Percentiles rank a stretch among this genome's conserved stretches.
phyloP scores from a whole-genome alignment of 768 basidiomycete genomes.

The Collybia mongolica region DNA sequence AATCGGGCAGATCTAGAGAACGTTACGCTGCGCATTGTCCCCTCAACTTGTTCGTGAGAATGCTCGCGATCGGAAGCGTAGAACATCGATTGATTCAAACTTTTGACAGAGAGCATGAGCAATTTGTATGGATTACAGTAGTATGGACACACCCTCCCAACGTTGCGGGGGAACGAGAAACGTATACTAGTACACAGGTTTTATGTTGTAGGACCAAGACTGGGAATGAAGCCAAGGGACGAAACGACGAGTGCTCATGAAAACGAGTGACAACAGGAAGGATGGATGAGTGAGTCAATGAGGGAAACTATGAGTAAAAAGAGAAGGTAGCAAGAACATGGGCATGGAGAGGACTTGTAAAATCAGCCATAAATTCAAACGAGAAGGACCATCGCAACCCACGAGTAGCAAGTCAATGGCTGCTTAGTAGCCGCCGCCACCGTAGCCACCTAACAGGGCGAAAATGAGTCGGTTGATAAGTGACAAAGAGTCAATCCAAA shows the following conservation, averaged over 20 bases:
- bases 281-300: slow-evolving; percentile 32
- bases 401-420: neutral
- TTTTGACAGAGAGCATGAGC: slow-evolving; percentile 2
- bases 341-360: neutral
- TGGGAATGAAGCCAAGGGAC: slow-evolving; percentile 29
- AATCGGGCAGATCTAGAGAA: no score
- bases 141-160: slow-evolving; percentile 18
- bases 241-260: slow-evolving; percentile 37
- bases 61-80: neutral
- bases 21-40: neutral
- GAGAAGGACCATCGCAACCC: neutral
- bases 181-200: slow-evolving; percentile 45
- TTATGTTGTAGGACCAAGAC: slow-evolving; percentile 36
- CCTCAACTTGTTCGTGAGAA: neutral
- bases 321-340: slow-evolving; percentile 9
- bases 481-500: slow-evolving; percentile 5
- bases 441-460: slow-evolving; percentile 13
- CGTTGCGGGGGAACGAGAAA: slow-evolving; percentile 13
- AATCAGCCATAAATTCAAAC: neutral
- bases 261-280: slow-evolving; percentile 35
- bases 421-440: slow-evolving; percentile 31
- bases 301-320: neutral
- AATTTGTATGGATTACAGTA: slow-evolving; percentile 13
- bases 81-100: no score
- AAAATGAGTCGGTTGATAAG: no score